These are phyloP conservation scores for Cocos nucifera DNA, from an alignment of 176 grass and related monocot genomes.

Conservation along the genomic window DNA sequence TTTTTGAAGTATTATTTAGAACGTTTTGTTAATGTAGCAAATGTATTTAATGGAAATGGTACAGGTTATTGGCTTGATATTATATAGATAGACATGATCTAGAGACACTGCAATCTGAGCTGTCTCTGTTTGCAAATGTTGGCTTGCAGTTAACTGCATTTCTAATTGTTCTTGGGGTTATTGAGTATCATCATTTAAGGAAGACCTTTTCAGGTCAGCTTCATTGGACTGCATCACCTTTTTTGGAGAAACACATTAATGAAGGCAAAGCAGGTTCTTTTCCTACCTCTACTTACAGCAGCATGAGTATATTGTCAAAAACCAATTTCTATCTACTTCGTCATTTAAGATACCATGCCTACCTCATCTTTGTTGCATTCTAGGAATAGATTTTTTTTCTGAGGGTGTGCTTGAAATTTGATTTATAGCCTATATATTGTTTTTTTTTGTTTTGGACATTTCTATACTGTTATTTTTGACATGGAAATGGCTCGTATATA, in stretches of 20 bases:
- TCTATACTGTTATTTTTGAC: too few species aligned
- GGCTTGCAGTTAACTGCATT: conserved; percentile 56
- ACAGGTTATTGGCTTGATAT: conserved; percentile 33
- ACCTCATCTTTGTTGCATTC: too few species aligned
- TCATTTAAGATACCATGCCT: too few species aligned
- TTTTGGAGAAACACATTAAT: conserved; percentile 61
- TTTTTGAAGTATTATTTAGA: not conserved
- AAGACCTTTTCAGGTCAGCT: conserved; percentile 54
- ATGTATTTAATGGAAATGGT: too few species aligned
- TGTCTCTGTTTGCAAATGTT: conserved; percentile 65
- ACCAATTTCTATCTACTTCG: too few species aligned
- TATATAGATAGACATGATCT: conserved; percentile 43
- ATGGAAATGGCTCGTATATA: too few species aligned
- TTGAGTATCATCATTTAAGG: conserved; percentile 67
- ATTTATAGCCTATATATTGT: too few species aligned
- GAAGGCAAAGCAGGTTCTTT: conserved; percentile 82
- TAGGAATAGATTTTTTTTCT: too few species aligned
- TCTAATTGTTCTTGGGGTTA: conserved; percentile 81
- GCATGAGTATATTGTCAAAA: too few species aligned
- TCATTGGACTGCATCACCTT: conserved; percentile 75
- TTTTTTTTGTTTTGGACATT: too few species aligned
- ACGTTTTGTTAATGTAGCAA: too few species aligned
- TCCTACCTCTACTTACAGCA: not conserved
- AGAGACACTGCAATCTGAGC: conserved; percentile 43
- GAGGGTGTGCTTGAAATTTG: too few species aligned